Evolutionary conservation across 140 eudicot species (phyloP).

Genomic region (Eryngium alpinum): DNA sequence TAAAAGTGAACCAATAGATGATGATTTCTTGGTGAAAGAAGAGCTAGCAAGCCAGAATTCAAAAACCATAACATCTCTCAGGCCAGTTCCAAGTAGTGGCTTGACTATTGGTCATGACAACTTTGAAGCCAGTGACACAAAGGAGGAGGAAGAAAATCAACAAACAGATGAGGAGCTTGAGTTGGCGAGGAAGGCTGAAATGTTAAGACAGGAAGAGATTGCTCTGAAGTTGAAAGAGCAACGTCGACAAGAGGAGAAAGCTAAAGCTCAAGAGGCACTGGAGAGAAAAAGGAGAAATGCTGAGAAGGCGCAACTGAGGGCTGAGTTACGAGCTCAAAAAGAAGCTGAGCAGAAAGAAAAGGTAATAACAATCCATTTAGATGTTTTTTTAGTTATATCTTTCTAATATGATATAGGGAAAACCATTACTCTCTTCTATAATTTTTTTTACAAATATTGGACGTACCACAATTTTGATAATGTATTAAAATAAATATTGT

Average conservation of each 20-base stretch:
- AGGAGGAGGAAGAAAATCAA: conserved; percentile 27
- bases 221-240: conserved; percentile 72
- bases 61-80: conserved; percentile 24
- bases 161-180: not conserved
- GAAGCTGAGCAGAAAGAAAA: conserved; percentile 82
- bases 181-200: conserved; percentile 45
- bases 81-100: conserved; percentile 11
- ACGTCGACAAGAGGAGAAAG: conserved; percentile 64
- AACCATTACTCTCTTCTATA: not conserved
- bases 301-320: conserved; percentile 63
- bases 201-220: conserved; percentile 37
- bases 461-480: not conserved
- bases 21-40: conserved; percentile 11
- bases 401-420: not conserved
- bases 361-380: conserved; percentile 21
- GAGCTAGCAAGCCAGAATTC: conserved; percentile 28
- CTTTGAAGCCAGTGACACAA: not conserved
- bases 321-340: conserved; percentile 66
- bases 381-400: not conserved
- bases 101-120: conserved; percentile 12
- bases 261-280: conserved; percentile 75
- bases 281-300: conserved; percentile 73
- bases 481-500: not conserved
- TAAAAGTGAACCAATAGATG: conserved; percentile 21
- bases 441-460: not conserved